These are phyloP conservation scores for Polysphondylium violaceum DNA, from an alignment of 78 protist genomes.

Conservation along the genomic window DNA sequence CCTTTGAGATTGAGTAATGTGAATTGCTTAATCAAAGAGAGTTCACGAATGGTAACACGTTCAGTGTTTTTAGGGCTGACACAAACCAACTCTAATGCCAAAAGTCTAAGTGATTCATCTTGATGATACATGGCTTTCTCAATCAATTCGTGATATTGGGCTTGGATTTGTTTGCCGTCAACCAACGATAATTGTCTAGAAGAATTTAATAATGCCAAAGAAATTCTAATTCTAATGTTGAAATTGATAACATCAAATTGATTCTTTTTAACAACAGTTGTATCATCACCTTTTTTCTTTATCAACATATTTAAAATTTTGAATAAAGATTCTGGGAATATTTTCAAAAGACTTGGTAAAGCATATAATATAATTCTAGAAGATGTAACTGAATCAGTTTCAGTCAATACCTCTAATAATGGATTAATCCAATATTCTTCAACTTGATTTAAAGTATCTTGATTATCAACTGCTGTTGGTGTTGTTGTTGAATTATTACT, in stretches of 20 bases:
- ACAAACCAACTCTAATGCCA: constrained; percentile 74
- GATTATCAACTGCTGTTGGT: neutral
- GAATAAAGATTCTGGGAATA: constrained; percentile 67
- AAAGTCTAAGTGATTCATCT: constrained; percentile 59
- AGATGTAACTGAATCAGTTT: constrained; percentile 20
- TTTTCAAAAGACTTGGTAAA: constrained; percentile 43
- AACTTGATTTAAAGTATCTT: neutral
- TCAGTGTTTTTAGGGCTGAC: constrained; percentile 68
- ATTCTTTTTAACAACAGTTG: neutral
- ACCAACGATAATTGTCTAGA: constrained; percentile 39
- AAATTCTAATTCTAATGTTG: constrained; percentile 39
- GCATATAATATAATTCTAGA: constrained; percentile 59
- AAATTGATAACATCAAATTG: too few relatives aligned
- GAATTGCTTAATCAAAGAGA: constrained; percentile 33
- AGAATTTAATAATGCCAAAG: constrained; percentile 49
- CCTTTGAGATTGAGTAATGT: constrained; percentile 38
- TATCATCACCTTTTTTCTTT: neutral
- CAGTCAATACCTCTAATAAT: constrained; percentile 40
- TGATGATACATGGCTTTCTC: constrained; percentile 45
- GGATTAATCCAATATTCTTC: constrained; percentile 68
- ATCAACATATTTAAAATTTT: constrained; percentile 34
- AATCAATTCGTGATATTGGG: neutral
- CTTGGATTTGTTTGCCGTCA: constrained; percentile 21
- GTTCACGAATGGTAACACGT: constrained; percentile 43
- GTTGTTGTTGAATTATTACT: neutral